A percentile compares a stretch with the other conserved stretches of the same genome.
Conservation (phyloP, 192 early-diverging fungal genomes). For the Linnemannia hyalina region DNA sequence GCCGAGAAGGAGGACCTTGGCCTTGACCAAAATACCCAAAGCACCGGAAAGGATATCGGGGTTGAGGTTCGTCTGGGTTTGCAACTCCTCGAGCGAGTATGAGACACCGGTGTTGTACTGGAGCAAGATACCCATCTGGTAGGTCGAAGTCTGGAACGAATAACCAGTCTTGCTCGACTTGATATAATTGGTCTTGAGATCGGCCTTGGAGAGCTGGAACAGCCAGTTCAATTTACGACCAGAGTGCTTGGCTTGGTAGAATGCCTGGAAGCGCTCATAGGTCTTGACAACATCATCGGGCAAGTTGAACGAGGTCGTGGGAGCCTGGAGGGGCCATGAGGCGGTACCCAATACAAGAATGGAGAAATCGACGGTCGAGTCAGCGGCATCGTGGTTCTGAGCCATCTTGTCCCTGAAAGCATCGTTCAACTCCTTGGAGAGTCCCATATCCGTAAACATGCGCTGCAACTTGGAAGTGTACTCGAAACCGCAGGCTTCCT, state of each 20-base stretch:
- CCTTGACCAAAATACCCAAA: conserved; percentile 85
- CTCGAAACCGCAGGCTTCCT: conserved; percentile 94
- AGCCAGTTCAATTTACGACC: conserved; percentile 96
- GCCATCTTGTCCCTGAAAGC: conserved; percentile 78
- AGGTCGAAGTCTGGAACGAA: conserved; percentile 87
- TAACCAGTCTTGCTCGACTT: conserved; percentile 82
- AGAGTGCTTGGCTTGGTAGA: conserved; percentile 90
- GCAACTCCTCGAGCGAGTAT: conserved; percentile 85
- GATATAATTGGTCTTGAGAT: conserved; percentile 91
- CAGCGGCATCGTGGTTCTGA: conserved; percentile 46
- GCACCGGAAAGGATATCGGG: conserved; percentile 75
- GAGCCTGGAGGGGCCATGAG: conserved; percentile 90
- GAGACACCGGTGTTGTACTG: conserved; percentile 87
- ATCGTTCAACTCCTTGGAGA: conserved; percentile 92
- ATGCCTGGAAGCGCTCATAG: conserved; percentile 87
- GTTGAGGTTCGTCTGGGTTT: conserved; percentile 79
- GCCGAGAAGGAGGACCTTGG: conserved; percentile 77
- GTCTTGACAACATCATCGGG: conserved; percentile 91
- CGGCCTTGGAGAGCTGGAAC: conserved; percentile 91
- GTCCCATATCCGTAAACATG: conserved; percentile 95
- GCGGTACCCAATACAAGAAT: conserved; percentile 90
- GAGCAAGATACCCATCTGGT: conserved; percentile 94
- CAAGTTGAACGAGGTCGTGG: conserved; percentile 84
- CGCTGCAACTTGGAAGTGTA: conserved; percentile 94
- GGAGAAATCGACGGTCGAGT: conserved; percentile 75